Evolutionary conservation across 2,329 filamentous ascomycete genomes (phyloP), one percentile per base, ranked within the genome.

Genomic region (Herpotrichia juniperi): DNA sequence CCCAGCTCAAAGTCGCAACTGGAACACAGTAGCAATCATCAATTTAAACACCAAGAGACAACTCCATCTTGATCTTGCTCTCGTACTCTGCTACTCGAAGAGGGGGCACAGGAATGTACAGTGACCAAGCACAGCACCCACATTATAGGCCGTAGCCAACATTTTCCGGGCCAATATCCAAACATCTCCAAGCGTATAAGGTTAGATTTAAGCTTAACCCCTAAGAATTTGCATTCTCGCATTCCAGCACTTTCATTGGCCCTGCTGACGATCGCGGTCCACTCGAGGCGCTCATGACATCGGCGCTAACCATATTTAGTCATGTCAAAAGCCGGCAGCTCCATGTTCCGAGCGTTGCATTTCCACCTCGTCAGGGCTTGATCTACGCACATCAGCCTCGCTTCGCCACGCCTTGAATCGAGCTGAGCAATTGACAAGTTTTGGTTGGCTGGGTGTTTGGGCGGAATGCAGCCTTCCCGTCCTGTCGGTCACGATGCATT

Each of bases 291-390:
- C 26, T 28, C 26, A 28, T 28, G 26, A 28, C 26, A 28, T 28
- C 26, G n/a, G n/a, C 17, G 34, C 34, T 37, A 37, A 37, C 34
- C 34, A 17, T 14, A 5, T 37, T 17, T 19, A 37, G 34, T 5
- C 4, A 4, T 11, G 4, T 37, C 34, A 37, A 40, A 25, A n/a
- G 19, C 37, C 37, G 37, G 37, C 19, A 40, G n/a, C 37, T 24
- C 19, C 37, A 40, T 21, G 37, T 40, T 40, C 37, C 37, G 37
- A 40, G 37, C 9, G 37, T 40, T 24, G n/a, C 37, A 40, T 24
- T 40, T 40, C 37, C 19, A 24, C 37, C 19, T 24, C 37, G 9
- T 6, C 12, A 4, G 14, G 22, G 3, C 14, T 12, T 3, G 37
- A 40, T 40, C 37, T 40, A 24, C 37, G 21, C 21, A 9, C 31